Conservation (phyloP, 495 filamentous ascomycete genomes). For the Penicillium diatomitis region DNA sequence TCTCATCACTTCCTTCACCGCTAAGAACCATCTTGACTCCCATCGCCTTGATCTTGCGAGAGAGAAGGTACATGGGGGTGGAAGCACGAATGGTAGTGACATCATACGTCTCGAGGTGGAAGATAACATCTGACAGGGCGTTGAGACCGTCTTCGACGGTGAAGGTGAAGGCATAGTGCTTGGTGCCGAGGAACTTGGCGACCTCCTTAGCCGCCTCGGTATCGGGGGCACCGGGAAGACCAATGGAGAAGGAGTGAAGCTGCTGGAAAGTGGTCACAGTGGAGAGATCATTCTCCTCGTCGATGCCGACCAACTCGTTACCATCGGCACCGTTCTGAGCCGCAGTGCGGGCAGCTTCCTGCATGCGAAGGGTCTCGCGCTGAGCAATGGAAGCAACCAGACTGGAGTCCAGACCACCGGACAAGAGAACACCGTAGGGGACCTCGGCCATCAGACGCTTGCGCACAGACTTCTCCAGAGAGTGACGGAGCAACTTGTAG, state of each 20-base stretch:
- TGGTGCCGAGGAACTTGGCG: constrained; percentile 90
- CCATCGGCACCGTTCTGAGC: constrained; percentile 39
- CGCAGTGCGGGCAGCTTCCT: constrained; percentile 40
- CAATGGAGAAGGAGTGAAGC: constrained; percentile 97
- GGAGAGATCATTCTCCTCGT: constrained; percentile 78
- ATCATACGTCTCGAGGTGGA: constrained; percentile 94
- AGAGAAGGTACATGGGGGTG: constrained; percentile 96
- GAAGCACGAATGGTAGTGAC: constrained; percentile 98
- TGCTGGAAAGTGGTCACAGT: constrained; percentile 89
- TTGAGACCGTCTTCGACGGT: constrained; percentile 94
- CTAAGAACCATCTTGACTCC: constrained; percentile 99
- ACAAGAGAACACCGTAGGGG: constrained; percentile 91
- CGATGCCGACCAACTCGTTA: constrained; percentile 81
- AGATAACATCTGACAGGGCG: constrained; percentile 93
- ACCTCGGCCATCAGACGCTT: constrained; percentile 99
- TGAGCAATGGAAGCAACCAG: constrained; percentile 93
- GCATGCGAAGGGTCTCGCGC: constrained; percentile 73
- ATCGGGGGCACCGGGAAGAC: constrained; percentile 83
- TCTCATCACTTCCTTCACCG: constrained; percentile 94
- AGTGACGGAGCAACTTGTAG: constrained; percentile 67
- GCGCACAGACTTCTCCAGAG: constrained; percentile 82
- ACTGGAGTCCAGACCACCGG: constrained; percentile 91
- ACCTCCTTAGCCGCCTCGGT: constrained; percentile 82
- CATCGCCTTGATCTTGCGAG: constrained; percentile 97
- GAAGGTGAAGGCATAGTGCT: constrained; percentile 96